Percentiles rank a stretch among this genome's conserved stretches.
Evolutionary conservation across 306 rosid species (phyloP).

Genomic region (Astragalus glycyphyllos): DNA sequence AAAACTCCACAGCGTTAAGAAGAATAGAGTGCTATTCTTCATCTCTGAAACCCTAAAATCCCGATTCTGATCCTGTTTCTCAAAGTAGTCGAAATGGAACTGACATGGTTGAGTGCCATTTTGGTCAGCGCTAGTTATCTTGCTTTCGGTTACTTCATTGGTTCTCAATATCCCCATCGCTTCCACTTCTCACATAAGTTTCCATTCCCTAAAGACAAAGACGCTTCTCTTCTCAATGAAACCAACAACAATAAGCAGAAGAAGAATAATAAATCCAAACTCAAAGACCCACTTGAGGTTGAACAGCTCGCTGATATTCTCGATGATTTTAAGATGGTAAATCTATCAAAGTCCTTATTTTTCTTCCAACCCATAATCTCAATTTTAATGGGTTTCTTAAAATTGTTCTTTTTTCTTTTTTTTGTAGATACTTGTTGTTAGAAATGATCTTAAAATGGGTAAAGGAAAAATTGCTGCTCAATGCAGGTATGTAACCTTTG

Average conservation of each 20-base stretch:
- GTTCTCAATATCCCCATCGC: constrained; percentile 65
- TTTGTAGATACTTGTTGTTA: constrained; percentile 79
- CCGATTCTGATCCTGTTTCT: not conserved
- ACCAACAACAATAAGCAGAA: not conserved
- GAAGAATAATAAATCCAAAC: constrained; percentile 56
- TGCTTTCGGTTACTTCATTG: constrained; percentile 81
- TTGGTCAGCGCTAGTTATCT: constrained; percentile 89
- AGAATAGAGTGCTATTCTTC: not conserved
- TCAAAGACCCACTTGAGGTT: constrained; percentile 69
- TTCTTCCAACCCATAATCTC: constrained; percentile 9
- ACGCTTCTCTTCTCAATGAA: constrained; percentile 30
- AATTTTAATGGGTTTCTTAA: constrained; percentile 2
- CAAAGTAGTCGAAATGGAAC: constrained; percentile 54
- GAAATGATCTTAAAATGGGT: constrained; percentile 98
- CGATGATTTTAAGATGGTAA: constrained; percentile 91
- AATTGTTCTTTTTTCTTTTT: constrained; percentile 28
- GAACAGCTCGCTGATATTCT: constrained; percentile 78
- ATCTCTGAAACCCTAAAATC: constrained; percentile 34
- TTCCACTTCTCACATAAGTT: constrained; percentile 47
- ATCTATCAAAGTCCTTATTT: not conserved
- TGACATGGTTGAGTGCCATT: constrained; percentile 81
- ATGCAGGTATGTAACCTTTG: constrained; percentile 67
- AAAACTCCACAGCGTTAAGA: too few relatives aligned
- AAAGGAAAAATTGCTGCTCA: constrained; percentile 98
- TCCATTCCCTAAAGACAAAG: constrained; percentile 39